These are phyloP conservation scores for Penicillium lagena DNA, from an alignment of 495 filamentous ascomycete genomes.

Conservation along the genomic window DNA sequence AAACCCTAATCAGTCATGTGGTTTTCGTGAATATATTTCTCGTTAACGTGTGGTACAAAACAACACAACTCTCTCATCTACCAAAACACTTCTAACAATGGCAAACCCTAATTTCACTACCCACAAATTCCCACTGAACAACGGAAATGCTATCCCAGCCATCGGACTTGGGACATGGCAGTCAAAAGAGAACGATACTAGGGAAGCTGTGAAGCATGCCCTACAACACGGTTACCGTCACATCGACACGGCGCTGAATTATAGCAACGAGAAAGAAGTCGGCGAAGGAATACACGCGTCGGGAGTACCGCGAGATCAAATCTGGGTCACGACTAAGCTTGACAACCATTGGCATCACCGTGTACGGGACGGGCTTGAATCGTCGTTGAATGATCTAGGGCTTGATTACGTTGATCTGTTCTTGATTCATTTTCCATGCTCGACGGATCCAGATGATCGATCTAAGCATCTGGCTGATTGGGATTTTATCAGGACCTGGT, in stretches of 20 bases:
- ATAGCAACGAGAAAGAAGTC: conserved; percentile 63
- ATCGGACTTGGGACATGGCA: conserved; percentile 32
- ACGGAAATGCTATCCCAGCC: conserved; percentile 31
- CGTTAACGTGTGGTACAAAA: too few species aligned
- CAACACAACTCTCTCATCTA: too few species aligned
- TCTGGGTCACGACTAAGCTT: conserved; percentile 74
- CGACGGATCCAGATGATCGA: too few species aligned
- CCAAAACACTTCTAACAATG: too few species aligned
- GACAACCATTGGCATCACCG: conserved; percentile 27
- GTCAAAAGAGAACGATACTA: conserved; percentile 26
- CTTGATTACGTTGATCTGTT: conserved; percentile 67
- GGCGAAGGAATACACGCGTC: conserved; percentile 54
- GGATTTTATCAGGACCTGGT: too few species aligned
- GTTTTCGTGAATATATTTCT: too few species aligned
- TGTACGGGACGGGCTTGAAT: conserved; percentile 41
- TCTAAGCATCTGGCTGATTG: too few species aligned
- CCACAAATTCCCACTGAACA: conserved; percentile 28
- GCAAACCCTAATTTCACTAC: too few species aligned
- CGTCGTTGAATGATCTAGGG: conserved; percentile 50
- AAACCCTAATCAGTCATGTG: too few species aligned
- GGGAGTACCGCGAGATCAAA: conserved; percentile 51
- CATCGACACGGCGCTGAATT: conserved; percentile 65
- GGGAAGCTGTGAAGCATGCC: conserved; percentile 28
- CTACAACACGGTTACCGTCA: conserved; percentile 61
- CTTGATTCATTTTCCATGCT: conserved; percentile 48